Base-by-base conservation (phyloP, 306 rosid genomes). In the Trifolium dubium region DNA sequence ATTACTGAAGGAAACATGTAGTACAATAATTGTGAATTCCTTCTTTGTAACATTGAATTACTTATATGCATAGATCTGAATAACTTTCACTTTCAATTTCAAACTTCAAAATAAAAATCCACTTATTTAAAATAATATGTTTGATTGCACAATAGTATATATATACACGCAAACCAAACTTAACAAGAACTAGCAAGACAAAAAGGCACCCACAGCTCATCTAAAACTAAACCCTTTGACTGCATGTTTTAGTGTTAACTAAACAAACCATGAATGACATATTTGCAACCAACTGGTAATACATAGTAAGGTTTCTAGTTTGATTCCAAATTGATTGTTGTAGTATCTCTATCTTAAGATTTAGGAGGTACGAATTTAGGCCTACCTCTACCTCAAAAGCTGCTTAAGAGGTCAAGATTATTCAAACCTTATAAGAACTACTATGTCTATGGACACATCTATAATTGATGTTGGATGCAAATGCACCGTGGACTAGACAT, bases 71-170 rank as follows among this genome's bases (percentile, higher is more conserved):
- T 6, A 64, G 31, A 46, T 34, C 43, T 46, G 17, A 51, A 55
- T 43, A 18, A 60, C 47, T 80, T 46, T 18, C 69, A 60, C 47
- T 80, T 46, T 18, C 69, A 55, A 59, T 75, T 81, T 54, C 31
- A 31, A 55, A 62, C 40, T 37, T 47, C 49, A 65, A 69, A 62
- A 81, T 69, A 63, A 54, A 53, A 61, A 53, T 43, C n/a, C 63
- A 62, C 35, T 4, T 29, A 3, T 34, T 51, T 44, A 32, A 35
- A 49, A 8, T 59, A 19, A 60, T 28, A 72, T 28, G 46, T 69
- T 59, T 72, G 78, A 35, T 23, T 23, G 17, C 39, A 34, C 41
- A 8, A 8, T 8, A 64, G 41, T 8, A 9, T 37, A 56, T 51
- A 18, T 28, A n/a, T 40, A 29, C 34, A 60, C 17, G 49, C 40